Evolutionary conservation across 2,329 filamentous ascomycete species (phyloP), one percentile per base, ranked within the genome.

Genomic region (Tolypocladium paradoxum): DNA sequence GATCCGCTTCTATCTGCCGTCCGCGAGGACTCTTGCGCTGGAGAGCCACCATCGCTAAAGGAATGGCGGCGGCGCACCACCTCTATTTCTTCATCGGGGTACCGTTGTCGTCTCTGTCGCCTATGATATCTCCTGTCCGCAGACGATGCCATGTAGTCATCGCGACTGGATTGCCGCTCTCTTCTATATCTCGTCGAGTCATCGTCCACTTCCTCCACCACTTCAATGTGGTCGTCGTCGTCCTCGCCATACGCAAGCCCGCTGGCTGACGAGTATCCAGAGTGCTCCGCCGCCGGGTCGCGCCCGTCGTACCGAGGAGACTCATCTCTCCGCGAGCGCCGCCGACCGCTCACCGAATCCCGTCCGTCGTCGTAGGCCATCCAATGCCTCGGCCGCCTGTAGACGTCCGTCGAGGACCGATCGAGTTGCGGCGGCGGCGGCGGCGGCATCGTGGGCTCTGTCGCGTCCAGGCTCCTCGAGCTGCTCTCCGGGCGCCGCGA

Each of bases 1-100:
- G 62, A 62, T 18, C 63, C 60, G 54, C 65, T 69, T 18, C 59
- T 57, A 34, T 65, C 61, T 18, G 61, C 59, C 50, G 65, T 65
- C 27, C 63, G 57, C 22, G 62, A 58, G 24, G 62, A 62, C 53
- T 62, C 61, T 20, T 57, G 61, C 12, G 62, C 56, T 2, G 64
- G 64, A 6, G 64, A 68, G 52, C 57, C 60, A 38, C 57, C 60
- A 22, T 68, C 64, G 35, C 64, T 63, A 29, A 56, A 57, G 9
- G 62, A 62, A 4, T 61, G 58, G 31, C 59, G 56, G 36, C 50
- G 46, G 60, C 61, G 36, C 57, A 55, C 27, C 60, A 54, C 48
- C 20, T 61, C 57, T 48, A 57, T 56, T 14, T 67, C 62, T 27
- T 63, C 67, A 1, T 63, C 59, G 29, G 54, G 54, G 14, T 62